Base-by-base conservation (phyloP, 805 yeast species). In the Pichia cabralensis region DNA sequence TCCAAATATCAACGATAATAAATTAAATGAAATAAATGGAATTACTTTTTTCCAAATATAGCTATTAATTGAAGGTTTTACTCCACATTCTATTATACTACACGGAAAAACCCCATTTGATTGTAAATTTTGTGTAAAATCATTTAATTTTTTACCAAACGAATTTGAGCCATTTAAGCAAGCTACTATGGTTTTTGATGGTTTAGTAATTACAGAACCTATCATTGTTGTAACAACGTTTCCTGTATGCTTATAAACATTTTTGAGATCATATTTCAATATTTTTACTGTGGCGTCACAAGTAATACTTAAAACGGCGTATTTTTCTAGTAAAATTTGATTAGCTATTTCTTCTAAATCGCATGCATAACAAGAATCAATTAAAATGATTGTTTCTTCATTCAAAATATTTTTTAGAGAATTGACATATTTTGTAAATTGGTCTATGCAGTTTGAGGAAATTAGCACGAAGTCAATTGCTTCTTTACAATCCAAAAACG, bases 31-130 rank as follows among this genome's bases (percentile, higher is more conserved):
- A n/a, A 49, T 24, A 30, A 50, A 50, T 1, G 52, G 42, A 10
- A 55, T 38, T n/a, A 52, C 39, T 30, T 48, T 35, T 24, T 51
- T 55, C 60, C 60, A 55, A 3, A 49, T 47, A 36, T 37, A 45
- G 26, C 52, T 48, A 27, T 35, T 43, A 28, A 51, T 43, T 8
- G 53, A 42, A 6, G 60, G 60, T 17, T 37, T 44, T 2, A 47
- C 43, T 4, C 51, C 54, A 18, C 35, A 37, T n/a, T 52, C 52
- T 17, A 53, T 40, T 23, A 48, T 32, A 26, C 40, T 40, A 20
- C 52, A 47, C 0, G 57, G 55, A 26, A 39, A 45, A 2, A 52
- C 53, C 8, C 52, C 55, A 9, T 47, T 28, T 4, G 44, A 19
- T 26, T 46, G 51, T 16, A 55, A 35, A 7, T 38, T 30, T 16